These are phyloP conservation scores for Saccharum officinarum DNA, from an alignment of 176 grass and related monocot species.

Conservation along the genomic window DNA sequence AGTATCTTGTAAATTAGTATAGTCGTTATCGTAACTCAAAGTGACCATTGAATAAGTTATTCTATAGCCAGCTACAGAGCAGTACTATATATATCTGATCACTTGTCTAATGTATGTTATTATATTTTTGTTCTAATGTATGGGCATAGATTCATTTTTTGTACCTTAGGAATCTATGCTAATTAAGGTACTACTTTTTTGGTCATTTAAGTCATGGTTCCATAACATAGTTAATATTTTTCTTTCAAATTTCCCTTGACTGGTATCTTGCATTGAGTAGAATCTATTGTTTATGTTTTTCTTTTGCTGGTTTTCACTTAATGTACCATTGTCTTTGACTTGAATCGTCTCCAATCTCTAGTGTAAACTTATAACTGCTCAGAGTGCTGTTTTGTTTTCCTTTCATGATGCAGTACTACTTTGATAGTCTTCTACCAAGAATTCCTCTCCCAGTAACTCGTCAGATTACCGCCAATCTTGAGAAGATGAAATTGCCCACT, in stretches of 20 bases:
- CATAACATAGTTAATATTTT: background rate
- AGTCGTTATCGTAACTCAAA: background rate
- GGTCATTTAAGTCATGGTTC: constrained; percentile 28
- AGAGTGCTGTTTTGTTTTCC: background rate
- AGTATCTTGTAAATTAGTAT: background rate
- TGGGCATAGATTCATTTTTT: background rate
- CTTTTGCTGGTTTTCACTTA: constrained; percentile 16
- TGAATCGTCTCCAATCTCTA: background rate
- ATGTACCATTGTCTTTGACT: background rate
- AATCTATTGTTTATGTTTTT: background rate
- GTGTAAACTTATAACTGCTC: background rate
- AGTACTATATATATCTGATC: constrained; percentile 1
- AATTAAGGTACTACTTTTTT: constrained; percentile 29
- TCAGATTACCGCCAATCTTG: constrained; percentile 74
- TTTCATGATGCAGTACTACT: constrained; percentile 79
- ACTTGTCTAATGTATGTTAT: background rate
- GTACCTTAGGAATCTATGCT: constrained; percentile 27
- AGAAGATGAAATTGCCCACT: constrained; percentile 82
- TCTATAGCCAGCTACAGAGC: background rate
- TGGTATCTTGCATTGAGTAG: background rate
- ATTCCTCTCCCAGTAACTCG: constrained; percentile 78
- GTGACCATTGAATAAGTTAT: background rate
- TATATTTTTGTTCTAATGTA: background rate
- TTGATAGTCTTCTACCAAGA: constrained; percentile 86
- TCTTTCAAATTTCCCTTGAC: background rate